Conservation (phyloP, 2,329 filamentous ascomycete genomes). For the Pezicula neosporulosa region DNA sequence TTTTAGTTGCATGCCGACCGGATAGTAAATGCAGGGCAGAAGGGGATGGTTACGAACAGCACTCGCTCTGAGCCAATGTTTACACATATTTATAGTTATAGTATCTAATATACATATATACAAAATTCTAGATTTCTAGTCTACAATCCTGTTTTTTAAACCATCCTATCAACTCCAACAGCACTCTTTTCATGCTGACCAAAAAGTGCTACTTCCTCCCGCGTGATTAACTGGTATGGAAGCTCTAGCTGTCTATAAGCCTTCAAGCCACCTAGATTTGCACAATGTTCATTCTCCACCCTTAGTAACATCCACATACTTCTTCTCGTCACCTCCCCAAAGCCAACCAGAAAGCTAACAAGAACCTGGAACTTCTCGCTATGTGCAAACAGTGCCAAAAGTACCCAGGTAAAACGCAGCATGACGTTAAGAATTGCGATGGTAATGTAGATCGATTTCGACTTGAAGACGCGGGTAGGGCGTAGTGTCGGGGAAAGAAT, state of each 20-base stretch:
- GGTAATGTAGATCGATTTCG: constrained; percentile 75
- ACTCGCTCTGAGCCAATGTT: too few relatives aligned
- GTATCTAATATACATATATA: too few relatives aligned
- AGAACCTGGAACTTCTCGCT: background rate
- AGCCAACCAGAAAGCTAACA: background rate
- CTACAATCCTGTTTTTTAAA: too few relatives aligned
- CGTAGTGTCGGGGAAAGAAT: constrained; percentile 57
- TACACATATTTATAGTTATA: too few relatives aligned
- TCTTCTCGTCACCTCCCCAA: background rate
- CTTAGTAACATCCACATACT: background rate
- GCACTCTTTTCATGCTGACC: too few relatives aligned
- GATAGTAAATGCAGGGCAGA: too few relatives aligned
- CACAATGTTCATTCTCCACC: background rate
- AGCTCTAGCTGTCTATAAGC: background rate
- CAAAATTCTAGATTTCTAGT: too few relatives aligned
- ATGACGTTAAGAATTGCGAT: constrained; percentile 80
- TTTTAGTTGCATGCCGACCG: too few relatives aligned
- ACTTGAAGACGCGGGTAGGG: constrained; percentile 73
- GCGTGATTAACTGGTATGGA: background rate
- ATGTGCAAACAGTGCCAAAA: constrained; percentile 40
- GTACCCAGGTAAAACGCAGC: constrained; percentile 87
- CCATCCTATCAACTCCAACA: too few relatives aligned
- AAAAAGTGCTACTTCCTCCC: background rate
- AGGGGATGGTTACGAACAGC: too few relatives aligned
- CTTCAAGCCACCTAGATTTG: background rate